Conservation (phyloP, 75 land plant species). For the Azolla pinnata region DNA sequence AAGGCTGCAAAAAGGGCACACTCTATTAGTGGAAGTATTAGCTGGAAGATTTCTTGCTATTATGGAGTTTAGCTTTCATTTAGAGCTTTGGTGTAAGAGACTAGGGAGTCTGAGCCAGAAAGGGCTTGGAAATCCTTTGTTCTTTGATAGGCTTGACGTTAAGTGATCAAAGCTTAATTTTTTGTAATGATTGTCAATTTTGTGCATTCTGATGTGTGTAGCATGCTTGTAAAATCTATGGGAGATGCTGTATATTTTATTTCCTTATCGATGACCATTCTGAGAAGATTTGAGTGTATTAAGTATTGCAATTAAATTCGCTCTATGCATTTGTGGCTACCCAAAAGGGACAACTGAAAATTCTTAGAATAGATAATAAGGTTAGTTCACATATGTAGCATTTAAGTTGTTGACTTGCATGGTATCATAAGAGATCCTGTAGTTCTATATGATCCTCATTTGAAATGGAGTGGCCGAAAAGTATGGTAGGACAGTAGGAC, state of each 20-base stretch:
- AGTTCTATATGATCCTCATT: neutral
- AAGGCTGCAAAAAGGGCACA: neutral
- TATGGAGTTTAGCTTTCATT: neutral
- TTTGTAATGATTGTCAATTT: conserved; percentile 3
- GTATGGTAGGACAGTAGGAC: neutral
- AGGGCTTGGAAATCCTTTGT: neutral
- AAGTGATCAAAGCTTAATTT: neutral
- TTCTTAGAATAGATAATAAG: conserved; percentile 15
- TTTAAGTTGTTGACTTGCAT: too few species aligned
- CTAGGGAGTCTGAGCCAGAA: neutral
- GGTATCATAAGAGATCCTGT: neutral
- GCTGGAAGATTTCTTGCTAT: neutral
- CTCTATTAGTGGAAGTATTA: neutral
- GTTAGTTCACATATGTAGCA: conserved; percentile 12
- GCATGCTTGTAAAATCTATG: neutral
- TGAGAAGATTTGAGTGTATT: neutral
- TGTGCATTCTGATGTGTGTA: conserved; percentile 7
- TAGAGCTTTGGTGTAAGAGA: conserved; percentile 1
- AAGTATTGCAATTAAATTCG: neutral
- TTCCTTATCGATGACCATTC: neutral
- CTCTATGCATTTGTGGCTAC: conserved; percentile 16
- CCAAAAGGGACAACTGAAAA: conserved; percentile 11
- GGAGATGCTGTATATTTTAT: conserved; percentile 5
- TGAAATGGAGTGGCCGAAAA: conserved; percentile 1
- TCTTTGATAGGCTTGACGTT: neutral